Conservation (phyloP, 1,139 yeast genomes). For the Taphrina communis region DNA sequence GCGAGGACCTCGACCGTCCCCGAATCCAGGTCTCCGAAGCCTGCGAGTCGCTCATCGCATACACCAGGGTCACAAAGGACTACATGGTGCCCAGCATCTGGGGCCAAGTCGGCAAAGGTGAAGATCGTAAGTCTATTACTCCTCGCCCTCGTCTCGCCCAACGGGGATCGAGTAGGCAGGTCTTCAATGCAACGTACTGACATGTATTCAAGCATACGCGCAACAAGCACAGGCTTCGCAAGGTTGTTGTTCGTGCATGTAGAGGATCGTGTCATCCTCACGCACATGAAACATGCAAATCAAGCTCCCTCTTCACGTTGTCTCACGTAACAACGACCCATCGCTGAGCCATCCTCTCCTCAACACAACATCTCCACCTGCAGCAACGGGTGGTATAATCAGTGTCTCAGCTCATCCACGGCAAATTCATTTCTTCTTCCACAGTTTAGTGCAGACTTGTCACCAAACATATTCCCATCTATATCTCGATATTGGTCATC, state of each 20-base stretch:
- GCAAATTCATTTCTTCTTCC: too few species aligned
- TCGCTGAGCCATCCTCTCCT: too few species aligned
- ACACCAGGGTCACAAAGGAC: slow-evolving; percentile 45
- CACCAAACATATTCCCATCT: too few species aligned
- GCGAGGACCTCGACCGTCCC: slow-evolving; percentile 46
- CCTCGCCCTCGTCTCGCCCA: background rate
- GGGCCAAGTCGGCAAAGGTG: slow-evolving; percentile 45
- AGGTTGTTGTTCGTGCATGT: slow-evolving; percentile 30
- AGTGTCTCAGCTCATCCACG: too few species aligned
- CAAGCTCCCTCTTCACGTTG: background rate
- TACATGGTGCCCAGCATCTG: slow-evolving; percentile 46
- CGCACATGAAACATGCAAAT: background rate
- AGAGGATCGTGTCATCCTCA: background rate
- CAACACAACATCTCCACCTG: too few species aligned
- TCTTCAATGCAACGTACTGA: too few species aligned
- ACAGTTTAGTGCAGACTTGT: too few species aligned
- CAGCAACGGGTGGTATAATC: too few species aligned
- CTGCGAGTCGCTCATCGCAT: slow-evolving; percentile 45
- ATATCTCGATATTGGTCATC: too few species aligned
- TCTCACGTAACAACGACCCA: too few species aligned
- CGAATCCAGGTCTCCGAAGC: slow-evolving; percentile 46
- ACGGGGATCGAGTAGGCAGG: too few species aligned
- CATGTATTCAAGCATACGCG: slow-evolving; percentile 9
- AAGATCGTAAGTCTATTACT: slow-evolving; percentile 43
- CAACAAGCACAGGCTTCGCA: slow-evolving; percentile 19